A percentile compares a stretch with the other conserved stretches of the same genome.
Conservation (phyloP, 2,329 filamentous ascomycete species). For the Ceratocystis cubensis region DNA sequence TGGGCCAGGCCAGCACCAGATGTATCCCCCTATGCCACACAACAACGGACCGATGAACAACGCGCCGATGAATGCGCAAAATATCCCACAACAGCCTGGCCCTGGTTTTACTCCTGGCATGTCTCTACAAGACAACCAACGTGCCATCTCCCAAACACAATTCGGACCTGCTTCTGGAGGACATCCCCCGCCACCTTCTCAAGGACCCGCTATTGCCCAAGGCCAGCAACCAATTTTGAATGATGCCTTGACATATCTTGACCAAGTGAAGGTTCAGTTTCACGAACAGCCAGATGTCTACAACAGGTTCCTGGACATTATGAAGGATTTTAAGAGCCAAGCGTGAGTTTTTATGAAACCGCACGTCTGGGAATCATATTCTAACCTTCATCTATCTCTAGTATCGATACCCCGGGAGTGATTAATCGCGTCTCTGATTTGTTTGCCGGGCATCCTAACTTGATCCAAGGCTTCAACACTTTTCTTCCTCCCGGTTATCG, state of each 20-base stretch:
- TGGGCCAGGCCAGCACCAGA: constrained; percentile 39
- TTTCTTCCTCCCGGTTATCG: constrained; percentile 91
- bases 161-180: constrained; percentile 20
- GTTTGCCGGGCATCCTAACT: constrained; percentile 86
- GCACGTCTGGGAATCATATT: not conserved
- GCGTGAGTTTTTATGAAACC: constrained; percentile 45
- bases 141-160: constrained; percentile 20
- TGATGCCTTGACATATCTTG: constrained; percentile 81
- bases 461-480: constrained; percentile 97
- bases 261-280: constrained; percentile 97
- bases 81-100: constrained; percentile 35
- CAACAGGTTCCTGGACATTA: constrained; percentile 92
- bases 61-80: constrained; percentile 43
- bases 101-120: constrained; percentile 9
- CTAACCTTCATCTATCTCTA: not conserved
- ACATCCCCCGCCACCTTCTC: constrained; percentile 27
- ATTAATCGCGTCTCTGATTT: constrained; percentile 93
- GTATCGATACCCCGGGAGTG: constrained; percentile 89
- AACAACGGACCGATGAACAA: constrained; percentile 38
- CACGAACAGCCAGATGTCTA: constrained; percentile 95
- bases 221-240: constrained; percentile 39
- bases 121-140: constrained; percentile 32
- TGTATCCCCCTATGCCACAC: constrained; percentile 45
- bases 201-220: constrained; percentile 31
- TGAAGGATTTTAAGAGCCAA: constrained; percentile 99